Percentiles rank a stretch among this genome's conserved stretches.
Evolutionary conservation across 1,284 basidiomycete species (phyloP).

Genomic region (Hymenochaete sp.): DNA sequence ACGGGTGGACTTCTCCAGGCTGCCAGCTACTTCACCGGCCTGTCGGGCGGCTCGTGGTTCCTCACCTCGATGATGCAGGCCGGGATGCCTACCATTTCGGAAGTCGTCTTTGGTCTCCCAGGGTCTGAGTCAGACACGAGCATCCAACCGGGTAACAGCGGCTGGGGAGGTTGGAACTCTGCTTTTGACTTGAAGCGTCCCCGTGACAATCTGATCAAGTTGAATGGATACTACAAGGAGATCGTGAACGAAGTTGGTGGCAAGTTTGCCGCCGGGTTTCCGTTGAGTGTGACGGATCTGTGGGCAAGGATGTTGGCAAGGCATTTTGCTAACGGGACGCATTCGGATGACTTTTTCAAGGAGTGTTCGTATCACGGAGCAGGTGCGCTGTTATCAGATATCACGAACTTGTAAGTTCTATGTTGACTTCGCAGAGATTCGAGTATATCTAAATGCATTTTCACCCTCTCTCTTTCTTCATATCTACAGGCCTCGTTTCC

Average conservation of each 20-base stretch:
- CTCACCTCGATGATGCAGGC: slow-evolving; percentile 33
- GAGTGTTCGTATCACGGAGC: slow-evolving; percentile 27
- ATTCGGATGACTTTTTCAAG: slow-evolving; percentile 26
- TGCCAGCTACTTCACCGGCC: slow-evolving; percentile 34
- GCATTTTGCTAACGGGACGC: slow-evolving; percentile 35
- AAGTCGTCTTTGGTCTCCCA: slow-evolving; percentile 33
- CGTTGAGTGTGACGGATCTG: slow-evolving; percentile 29
- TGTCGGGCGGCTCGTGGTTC: slow-evolving; percentile 37
- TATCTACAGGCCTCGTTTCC: slow-evolving; percentile 28
- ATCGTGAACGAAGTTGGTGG: slow-evolving; percentile 27
- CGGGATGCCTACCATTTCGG: slow-evolving; percentile 31
- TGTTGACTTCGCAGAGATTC: neutral
- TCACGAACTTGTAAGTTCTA: slow-evolving; percentile 27
- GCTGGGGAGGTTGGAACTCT: slow-evolving; percentile 32
- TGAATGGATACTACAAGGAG: slow-evolving; percentile 21
- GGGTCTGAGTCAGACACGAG: slow-evolving; percentile 16
- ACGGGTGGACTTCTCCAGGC: slow-evolving; percentile 45
- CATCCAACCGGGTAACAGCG: slow-evolving; percentile 17
- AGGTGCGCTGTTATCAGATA: slow-evolving; percentile 29
- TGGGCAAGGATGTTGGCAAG: slow-evolving; percentile 30
- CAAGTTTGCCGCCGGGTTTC: slow-evolving; percentile 26
- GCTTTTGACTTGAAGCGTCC: slow-evolving; percentile 23
- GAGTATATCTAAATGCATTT: neutral
- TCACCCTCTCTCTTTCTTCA: too few relatives aligned
- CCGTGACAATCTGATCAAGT: slow-evolving; percentile 6